phyloP scores from a whole-genome alignment of 495 filamentous ascomycete genomes.

The Annulohypoxylon moriforme region DNA sequence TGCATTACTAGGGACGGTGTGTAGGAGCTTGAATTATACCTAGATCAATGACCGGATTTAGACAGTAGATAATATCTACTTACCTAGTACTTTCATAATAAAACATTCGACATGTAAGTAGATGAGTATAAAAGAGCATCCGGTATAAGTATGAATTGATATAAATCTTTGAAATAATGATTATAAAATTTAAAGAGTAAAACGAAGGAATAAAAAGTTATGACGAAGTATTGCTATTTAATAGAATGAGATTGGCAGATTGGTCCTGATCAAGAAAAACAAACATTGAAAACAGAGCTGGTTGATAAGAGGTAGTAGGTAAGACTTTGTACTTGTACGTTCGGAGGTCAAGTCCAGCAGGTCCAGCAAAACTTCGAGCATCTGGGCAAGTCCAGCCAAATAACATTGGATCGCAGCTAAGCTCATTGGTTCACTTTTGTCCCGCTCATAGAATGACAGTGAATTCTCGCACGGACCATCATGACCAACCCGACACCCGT shows the following conservation, averaged over 20 bases:
- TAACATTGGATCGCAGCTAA: conserved; percentile 18
- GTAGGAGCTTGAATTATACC: background rate
- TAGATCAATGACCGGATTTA: background rate
- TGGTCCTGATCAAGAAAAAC: background rate
- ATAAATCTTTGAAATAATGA: background rate
- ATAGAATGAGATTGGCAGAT: background rate
- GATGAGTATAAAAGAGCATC: background rate
- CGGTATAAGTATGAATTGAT: background rate
- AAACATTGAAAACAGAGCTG: background rate
- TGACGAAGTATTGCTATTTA: background rate
- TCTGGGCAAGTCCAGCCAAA: conserved; percentile 10
- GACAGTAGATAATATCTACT: background rate
- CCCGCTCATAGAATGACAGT: conserved; percentile 12
- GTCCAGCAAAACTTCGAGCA: conserved; percentile 10
- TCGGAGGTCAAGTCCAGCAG: conserved; percentile 15
- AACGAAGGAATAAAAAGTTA: background rate
- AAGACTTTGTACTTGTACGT: background rate
- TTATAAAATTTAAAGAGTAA: background rate
- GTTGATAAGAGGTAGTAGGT: background rate
- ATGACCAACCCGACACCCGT: background rate
- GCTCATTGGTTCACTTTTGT: conserved; percentile 34
- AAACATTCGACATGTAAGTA: background rate
- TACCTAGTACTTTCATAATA: too few relatives aligned
- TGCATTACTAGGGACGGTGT: background rate
- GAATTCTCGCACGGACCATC: conserved; percentile 24